These are phyloP conservation scores for Calonectria hongkongensis DNA, from an alignment of 2,329 filamentous ascomycete genomes.

Conservation along the genomic window DNA sequence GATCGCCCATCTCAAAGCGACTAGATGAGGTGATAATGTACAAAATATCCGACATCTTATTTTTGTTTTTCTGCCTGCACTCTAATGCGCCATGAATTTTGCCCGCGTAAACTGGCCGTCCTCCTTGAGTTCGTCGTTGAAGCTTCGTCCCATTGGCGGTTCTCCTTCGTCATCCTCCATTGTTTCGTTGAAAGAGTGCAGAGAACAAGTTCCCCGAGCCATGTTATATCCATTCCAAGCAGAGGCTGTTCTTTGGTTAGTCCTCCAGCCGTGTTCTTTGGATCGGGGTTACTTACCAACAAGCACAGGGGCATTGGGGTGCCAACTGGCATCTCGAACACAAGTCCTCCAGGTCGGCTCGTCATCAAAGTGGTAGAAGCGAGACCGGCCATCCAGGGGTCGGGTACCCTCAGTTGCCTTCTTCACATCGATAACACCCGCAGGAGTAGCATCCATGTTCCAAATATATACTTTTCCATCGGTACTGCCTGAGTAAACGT, in stretches of 20 bases:
- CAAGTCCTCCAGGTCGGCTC: constrained; percentile 81
- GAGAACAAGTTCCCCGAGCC: constrained; percentile 82
- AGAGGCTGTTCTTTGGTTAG: constrained; percentile 74
- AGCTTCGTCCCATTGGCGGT: constrained; percentile 72
- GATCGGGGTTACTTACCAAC: constrained; percentile 69
- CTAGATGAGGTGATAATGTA: constrained; percentile 48
- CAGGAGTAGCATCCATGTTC: constrained; percentile 92
- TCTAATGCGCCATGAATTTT: constrained; percentile 43
- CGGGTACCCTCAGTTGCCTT: constrained; percentile 79
- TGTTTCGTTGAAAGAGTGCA: constrained; percentile 86
- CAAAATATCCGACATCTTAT: constrained; percentile 50
- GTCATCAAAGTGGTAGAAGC: constrained; percentile 75
- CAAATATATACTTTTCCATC: constrained; percentile 94
- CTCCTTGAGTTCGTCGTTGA: constrained; percentile 75
- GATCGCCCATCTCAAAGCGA: constrained; percentile 35
- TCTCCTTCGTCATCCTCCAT: constrained; percentile 79
- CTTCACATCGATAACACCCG: constrained; percentile 85
- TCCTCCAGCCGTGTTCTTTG: too few relatives aligned
- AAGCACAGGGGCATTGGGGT: constrained; percentile 87
- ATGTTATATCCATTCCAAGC: constrained; percentile 88
- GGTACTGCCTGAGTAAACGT: constrained; percentile 93
- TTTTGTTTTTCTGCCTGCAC: constrained; percentile 46
- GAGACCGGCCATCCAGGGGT: constrained; percentile 71
- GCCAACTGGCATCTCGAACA: constrained; percentile 93
- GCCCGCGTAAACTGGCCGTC: constrained; percentile 54